A percentile compares a stretch with the other conserved stretches of the same genome.
These are phyloP conservation scores for Fraxinus cuspidata DNA, from an alignment of 257 asterid genomes.

Conservation along the genomic window DNA sequence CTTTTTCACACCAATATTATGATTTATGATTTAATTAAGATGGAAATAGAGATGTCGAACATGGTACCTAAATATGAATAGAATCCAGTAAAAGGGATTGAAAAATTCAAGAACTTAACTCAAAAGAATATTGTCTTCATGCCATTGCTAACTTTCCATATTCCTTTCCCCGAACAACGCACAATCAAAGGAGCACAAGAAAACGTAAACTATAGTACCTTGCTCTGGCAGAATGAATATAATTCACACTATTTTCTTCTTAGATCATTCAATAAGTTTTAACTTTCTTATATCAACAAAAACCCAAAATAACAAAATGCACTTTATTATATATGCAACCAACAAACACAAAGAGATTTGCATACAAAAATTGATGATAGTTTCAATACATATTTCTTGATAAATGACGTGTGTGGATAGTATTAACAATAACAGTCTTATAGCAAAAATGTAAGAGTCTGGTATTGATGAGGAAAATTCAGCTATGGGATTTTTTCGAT, in stretches of 20 bases:
- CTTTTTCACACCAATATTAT: too few species aligned
- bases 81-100: too few species aligned
- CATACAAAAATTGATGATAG: slow-evolving; percentile 18
- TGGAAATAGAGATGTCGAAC: too few species aligned
- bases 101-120: too few species aligned
- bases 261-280: neutral
- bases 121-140: too few species aligned
- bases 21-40: too few species aligned
- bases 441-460: slow-evolving; percentile 60
- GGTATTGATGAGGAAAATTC: slow-evolving; percentile 81
- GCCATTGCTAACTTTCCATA: too few species aligned
- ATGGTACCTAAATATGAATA: too few species aligned
- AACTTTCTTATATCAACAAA: too few species aligned
- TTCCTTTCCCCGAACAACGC: neutral
- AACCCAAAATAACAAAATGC: too few species aligned
- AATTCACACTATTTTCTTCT: neutral
- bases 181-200: neutral
- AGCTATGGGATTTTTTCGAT: slow-evolving; percentile 94
- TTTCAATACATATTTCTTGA: slow-evolving; percentile 11
- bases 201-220: neutral
- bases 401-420: slow-evolving; percentile 57
- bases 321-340: too few species aligned
- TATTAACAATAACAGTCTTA: slow-evolving; percentile 26
- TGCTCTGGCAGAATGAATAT: neutral
- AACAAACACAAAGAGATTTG: neutral